Percentiles rank a stretch among this genome's conserved stretches.
Evolutionary conservation across 306 rosid genomes (phyloP).

Genomic region (Pterocarpus santalinus): DNA sequence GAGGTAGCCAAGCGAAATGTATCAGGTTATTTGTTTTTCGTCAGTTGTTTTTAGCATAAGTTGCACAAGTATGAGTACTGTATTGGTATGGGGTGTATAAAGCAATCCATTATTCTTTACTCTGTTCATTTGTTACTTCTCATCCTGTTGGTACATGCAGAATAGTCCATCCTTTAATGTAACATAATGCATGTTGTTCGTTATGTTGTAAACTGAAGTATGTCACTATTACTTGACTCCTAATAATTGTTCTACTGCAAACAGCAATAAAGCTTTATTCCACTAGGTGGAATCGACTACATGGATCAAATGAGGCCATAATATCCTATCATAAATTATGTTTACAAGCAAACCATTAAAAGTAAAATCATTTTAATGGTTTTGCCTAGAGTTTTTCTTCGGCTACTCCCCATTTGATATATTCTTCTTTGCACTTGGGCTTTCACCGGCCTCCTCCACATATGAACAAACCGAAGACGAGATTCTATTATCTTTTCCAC

Average conservation of each 20-base stretch:
- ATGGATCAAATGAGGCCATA: too few relatives aligned
- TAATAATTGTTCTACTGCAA: neutral
- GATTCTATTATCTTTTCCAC: too few relatives aligned
- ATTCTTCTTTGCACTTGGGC: too few relatives aligned
- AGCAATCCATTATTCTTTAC: neutral
- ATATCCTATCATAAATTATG: neutral
- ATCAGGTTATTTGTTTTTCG: conserved; percentile 66
- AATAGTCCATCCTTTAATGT: neutral
- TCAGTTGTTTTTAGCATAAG: conserved; percentile 5
- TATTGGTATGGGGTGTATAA: neutral
- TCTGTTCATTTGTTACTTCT: neutral
- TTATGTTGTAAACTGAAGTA: neutral
- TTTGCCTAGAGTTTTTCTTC: neutral
- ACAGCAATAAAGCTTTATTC: too few relatives aligned
- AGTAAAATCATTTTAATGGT: neutral
- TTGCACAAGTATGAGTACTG: neutral
- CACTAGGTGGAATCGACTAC: too few relatives aligned
- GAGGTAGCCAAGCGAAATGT: conserved; percentile 83
- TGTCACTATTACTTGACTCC: neutral
- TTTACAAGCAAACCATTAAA: neutral
- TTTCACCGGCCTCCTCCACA: too few relatives aligned
- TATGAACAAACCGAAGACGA: too few relatives aligned
- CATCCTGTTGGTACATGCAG: neutral
- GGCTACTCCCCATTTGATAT: neutral
- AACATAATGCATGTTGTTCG: neutral